Percentiles rank a stretch among this genome's conserved stretches.
Evolutionary conservation across 768 basidiomycete species (phyloP).

Genomic region (Boletus subcaerulescens): DNA sequence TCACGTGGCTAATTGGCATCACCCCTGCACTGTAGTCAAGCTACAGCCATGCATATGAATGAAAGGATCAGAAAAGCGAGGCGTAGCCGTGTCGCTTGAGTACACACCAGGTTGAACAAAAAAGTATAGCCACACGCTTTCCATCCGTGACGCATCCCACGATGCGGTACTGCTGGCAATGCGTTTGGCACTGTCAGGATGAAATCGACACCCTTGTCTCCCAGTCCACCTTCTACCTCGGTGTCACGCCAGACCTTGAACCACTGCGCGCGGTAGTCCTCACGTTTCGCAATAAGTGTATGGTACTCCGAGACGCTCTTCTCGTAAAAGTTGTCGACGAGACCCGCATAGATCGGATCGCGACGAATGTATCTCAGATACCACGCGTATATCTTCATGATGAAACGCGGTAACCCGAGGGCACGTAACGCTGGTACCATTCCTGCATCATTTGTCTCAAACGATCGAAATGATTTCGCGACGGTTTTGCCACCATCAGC

Average conservation of each 20-base stretch:
- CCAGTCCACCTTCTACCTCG: constrained; percentile 21
- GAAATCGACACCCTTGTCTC: constrained; percentile 55
- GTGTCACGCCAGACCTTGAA: constrained; percentile 33
- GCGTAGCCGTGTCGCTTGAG: neutral
- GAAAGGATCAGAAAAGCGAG: neutral
- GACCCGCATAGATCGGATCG: constrained; percentile 51
- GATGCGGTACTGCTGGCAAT: constrained; percentile 57
- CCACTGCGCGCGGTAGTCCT: constrained; percentile 41
- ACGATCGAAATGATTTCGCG: constrained; percentile 33
- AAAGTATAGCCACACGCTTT: constrained; percentile 63
- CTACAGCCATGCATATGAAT: constrained; percentile 13
- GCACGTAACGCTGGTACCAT: constrained; percentile 38
- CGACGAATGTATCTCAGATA: constrained; percentile 50
- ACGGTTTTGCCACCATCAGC: constrained; percentile 47
- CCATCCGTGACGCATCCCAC: constrained; percentile 51
- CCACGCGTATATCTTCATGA: constrained; percentile 48
- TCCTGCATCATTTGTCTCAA: constrained; percentile 51
- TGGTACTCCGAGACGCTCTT: constrained; percentile 53
- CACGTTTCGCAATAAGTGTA: constrained; percentile 43
- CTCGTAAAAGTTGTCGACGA: constrained; percentile 47
- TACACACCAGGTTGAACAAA: constrained; percentile 61
- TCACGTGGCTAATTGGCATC: constrained; percentile 43
- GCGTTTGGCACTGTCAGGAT: constrained; percentile 59
- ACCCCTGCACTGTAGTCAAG: constrained; percentile 46
- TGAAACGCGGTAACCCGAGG: constrained; percentile 44